Evolutionary conservation across 495 filamentous ascomycete species (phyloP).

Genomic region (Xylaria palmicola): DNA sequence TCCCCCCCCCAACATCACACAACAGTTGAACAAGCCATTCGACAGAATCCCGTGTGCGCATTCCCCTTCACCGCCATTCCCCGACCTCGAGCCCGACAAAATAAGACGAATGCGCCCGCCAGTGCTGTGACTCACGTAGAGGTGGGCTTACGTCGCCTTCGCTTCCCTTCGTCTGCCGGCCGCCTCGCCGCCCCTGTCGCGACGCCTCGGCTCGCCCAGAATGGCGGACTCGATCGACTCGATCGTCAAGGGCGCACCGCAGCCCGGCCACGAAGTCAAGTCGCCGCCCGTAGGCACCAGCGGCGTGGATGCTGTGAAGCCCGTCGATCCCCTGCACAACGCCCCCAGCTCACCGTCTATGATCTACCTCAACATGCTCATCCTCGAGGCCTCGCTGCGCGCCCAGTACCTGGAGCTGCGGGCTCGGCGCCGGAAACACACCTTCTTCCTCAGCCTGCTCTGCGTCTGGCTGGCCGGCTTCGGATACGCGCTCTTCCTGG

Average conservation of each 20-base stretch:
- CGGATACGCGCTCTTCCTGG: constrained; percentile 81
- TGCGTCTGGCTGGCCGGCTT: constrained; percentile 79
- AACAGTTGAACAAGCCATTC: background rate
- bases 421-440: constrained; percentile 85
- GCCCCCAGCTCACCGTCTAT: constrained; percentile 89
- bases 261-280: constrained; percentile 41
- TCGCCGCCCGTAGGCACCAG: constrained; percentile 41
- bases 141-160: constrained; percentile 30
- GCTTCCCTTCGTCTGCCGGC: background rate
- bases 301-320: constrained; percentile 39
- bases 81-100: background rate
- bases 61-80: constrained; percentile 13
- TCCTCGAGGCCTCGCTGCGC: constrained; percentile 91
- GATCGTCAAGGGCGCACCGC: constrained; percentile 79
- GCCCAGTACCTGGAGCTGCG: constrained; percentile 89
- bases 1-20: constrained; percentile 2
- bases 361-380: constrained; percentile 96
- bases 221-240: constrained; percentile 70
- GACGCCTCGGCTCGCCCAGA: background rate
- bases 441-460: constrained; percentile 86
- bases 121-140: constrained; percentile 18
- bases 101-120: constrained; percentile 17
- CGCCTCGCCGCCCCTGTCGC: background rate
- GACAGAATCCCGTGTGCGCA: background rate
- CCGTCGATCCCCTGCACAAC: constrained; percentile 71